Percentiles rank a stretch among this genome's conserved stretches.
Evolutionary conservation across 306 rosid species (phyloP).

Genomic region (Albizia julibrissin): DNA sequence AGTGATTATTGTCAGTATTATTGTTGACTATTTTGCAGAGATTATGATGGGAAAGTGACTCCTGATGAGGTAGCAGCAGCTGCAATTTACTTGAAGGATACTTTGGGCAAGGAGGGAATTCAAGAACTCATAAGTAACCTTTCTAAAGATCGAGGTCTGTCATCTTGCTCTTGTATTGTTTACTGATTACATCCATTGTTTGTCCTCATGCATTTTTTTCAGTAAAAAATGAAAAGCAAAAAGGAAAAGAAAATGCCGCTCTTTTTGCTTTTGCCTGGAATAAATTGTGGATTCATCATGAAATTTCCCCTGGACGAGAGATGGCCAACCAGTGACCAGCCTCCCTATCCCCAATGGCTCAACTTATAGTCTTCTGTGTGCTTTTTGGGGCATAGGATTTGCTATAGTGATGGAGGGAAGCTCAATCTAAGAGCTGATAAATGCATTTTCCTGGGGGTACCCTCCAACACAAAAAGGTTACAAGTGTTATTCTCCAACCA

Average conservation of each 20-base stretch:
- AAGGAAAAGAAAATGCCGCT: background rate
- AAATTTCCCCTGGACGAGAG: constrained; percentile 19
- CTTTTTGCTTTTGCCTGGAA: background rate
- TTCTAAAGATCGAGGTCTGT: constrained; percentile 82
- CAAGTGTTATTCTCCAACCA: too few species aligned
- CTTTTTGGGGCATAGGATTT: background rate
- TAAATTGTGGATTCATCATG: constrained; percentile 15
- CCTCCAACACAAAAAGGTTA: too few species aligned
- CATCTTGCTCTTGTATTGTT: constrained; percentile 15
- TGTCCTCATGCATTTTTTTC: background rate
- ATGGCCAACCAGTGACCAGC: background rate
- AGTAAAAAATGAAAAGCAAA: background rate
- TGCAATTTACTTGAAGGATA: constrained; percentile 83
- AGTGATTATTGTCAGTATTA: background rate
- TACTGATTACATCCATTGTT: background rate
- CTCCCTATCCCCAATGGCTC: background rate
- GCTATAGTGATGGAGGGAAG: background rate
- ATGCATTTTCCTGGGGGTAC: too few species aligned
- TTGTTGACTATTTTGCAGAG: constrained; percentile 53
- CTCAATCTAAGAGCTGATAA: too few species aligned
- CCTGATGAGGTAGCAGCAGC: constrained; percentile 98
- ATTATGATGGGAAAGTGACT: constrained; percentile 94
- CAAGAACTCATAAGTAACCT: constrained; percentile 90
- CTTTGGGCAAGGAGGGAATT: constrained; percentile 90
- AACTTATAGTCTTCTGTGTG: background rate